A percentile compares a stretch with the other conserved stretches of the same genome.
Conservation (phyloP, 306 rosid genomes). For the Prunus mume region DNA sequence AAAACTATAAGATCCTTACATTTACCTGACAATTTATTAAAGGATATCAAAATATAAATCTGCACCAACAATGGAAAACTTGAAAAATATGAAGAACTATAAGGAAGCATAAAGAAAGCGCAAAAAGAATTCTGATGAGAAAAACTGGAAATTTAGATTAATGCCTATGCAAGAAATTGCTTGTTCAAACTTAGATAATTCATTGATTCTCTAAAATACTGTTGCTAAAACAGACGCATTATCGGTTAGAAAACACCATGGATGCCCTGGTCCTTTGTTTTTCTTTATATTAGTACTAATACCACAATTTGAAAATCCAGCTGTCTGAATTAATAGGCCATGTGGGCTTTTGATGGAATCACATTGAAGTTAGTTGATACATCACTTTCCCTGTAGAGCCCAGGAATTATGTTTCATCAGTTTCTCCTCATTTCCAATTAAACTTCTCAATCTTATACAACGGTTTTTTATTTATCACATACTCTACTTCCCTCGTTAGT, state of each 20-base stretch:
- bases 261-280: not conserved
- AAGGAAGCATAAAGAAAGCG: not conserved
- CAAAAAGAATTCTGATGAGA: not conserved
- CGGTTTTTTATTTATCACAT: not conserved
- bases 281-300: not conserved
- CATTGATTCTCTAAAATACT: not conserved
- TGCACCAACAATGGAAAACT: not conserved
- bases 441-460: not conserved
- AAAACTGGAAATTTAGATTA: not conserved
- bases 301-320: constrained; percentile 10
- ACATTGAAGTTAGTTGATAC: constrained; percentile 18
- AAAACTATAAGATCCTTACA: not conserved
- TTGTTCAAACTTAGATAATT: not conserved
- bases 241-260: not conserved
- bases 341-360: constrained; percentile 26
- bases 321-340: constrained; percentile 27
- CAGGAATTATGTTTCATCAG: constrained; percentile 5
- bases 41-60: not conserved
- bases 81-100: not conserved
- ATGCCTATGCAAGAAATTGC: not conserved
- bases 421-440: not conserved
- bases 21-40: not conserved
- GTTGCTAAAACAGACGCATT: not conserved
- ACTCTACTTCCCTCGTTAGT: not conserved
- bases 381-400: constrained; percentile 32